Evolutionary conservation across 306 rosid species (phyloP).

Genomic region (Fragaria vesca): DNA sequence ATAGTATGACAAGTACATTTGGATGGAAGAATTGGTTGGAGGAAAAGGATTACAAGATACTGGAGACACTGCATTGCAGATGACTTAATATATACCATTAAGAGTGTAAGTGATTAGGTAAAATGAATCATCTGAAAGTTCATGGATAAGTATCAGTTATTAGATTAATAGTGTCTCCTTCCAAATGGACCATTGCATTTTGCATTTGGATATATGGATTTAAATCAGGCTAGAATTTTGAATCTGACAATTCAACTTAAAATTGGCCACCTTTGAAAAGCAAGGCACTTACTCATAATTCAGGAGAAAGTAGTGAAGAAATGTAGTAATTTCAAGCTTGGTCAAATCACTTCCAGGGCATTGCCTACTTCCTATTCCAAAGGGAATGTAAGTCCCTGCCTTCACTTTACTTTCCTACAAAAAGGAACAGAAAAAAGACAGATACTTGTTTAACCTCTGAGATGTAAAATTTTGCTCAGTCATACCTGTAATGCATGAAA

Average conservation of each 20-base stretch:
- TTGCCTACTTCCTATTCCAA: constrained; percentile 50
- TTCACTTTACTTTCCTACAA: constrained; percentile 30
- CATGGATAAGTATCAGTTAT: neutral
- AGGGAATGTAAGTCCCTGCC: constrained; percentile 44
- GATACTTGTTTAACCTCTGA: neutral
- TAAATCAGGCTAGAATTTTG: too few species aligned
- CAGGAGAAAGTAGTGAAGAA: constrained; percentile 54
- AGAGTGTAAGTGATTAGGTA: neutral
- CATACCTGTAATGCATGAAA: neutral
- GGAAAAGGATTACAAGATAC: neutral
- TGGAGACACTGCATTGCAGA: neutral
- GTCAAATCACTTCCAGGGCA: constrained; percentile 52
- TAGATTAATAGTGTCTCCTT: neutral
- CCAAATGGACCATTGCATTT: neutral
- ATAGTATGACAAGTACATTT: neutral
- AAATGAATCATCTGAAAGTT: neutral
- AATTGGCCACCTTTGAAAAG: neutral
- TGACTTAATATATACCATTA: neutral
- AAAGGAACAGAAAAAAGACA: neutral
- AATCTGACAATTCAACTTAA: neutral
- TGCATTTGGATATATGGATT: neutral
- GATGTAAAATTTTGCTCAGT: neutral
- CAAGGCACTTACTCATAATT: constrained; percentile 38
- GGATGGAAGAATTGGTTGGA: neutral
- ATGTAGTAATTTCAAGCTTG: constrained; percentile 41